A percentile compares a stretch with the other conserved stretches of the same genome.
Conservation (phyloP, 768 basidiomycete species). For the Kwoniella sp. region DNA sequence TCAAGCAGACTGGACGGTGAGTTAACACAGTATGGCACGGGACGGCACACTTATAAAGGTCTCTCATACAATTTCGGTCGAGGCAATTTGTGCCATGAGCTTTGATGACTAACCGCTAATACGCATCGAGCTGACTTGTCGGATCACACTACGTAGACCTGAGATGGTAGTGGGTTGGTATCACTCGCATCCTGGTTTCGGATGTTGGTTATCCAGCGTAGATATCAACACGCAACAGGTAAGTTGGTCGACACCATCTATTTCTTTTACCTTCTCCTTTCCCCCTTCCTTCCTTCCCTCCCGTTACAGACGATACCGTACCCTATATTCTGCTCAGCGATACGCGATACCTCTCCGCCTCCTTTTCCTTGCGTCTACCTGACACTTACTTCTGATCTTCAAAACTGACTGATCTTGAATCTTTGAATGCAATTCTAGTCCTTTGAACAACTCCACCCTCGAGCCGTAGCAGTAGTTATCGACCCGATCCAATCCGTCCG, state of each 20-base stretch:
- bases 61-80: background rate
- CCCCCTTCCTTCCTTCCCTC: no score
- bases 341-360: no score
- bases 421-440: constrained; percentile 64
- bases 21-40: constrained; percentile 42
- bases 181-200: constrained; percentile 99
- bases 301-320: no score
- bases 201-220: constrained; percentile 97
- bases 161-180: constrained; percentile 99
- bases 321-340: constrained; percentile 1
- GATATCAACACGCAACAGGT: constrained; percentile 99
- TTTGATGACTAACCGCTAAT: no score
- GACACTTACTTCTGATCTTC: no score
- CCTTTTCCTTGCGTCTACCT: no score
- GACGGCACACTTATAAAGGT: background rate
- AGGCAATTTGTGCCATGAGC: no score
- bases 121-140: background rate
- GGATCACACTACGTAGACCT: constrained; percentile 64
- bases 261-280: no score
- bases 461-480: constrained; percentile 94
- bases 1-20: constrained; percentile 96
- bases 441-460: constrained; percentile 88
- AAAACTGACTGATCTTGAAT: constrained; percentile 6
- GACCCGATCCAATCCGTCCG: constrained; percentile 96
- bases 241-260: constrained; percentile 32